Base-by-base conservation (phyloP, 2,329 filamentous ascomycete genomes). In the Lachnellula arida region DNA sequence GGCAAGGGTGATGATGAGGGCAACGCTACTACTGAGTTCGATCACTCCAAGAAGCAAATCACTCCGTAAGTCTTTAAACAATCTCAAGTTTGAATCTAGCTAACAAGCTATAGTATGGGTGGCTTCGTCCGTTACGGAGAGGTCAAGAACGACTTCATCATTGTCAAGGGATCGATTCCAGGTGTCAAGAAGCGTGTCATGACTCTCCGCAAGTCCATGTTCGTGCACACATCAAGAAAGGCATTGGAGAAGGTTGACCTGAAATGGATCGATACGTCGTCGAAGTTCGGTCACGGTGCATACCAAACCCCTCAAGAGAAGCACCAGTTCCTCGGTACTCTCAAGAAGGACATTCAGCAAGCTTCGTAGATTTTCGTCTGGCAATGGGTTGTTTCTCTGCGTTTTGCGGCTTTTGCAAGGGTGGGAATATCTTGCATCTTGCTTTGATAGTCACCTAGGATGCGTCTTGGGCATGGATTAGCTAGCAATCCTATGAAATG, bases 241-340 rank as follows among this genome's bases (percentile, higher is more conserved):
- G 90, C 94, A 55, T 84, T 96, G 74, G 94, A 99, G 88, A 97
- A 99, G 90, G 89, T 97, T 77, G 90, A 93, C 74, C 89, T 99
- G 82, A 99, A 99, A 82, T 99, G 94, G 94, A 99, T 99, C 88
- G 94, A 99, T 74, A 99, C 94, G 71, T 97, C 92, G 63, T 97
- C 92, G 81, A 96, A 99, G 85, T 99, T 99, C 79, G 94, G 94
- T 79, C 94, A 99, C 83, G 94, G 94, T 86, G 93, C 91, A 73
- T 99, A 96, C 91, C 94, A 99, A 85, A 99, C 94, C 65, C 82
- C 88, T 67, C 88, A 89, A 74, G 94, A 99, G 89, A 99, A 99
- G 91, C 90, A 89, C 81, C 86, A 91, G 76, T 94, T 91, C 85
- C 78, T 96, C 80, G 94, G 94, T 81, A 95, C 91, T 58, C 91